Evolutionary conservation across 768 basidiomycete species (phyloP), one percentile per base, ranked within the genome.

Genomic region (Filobasidium floriforme): DNA sequence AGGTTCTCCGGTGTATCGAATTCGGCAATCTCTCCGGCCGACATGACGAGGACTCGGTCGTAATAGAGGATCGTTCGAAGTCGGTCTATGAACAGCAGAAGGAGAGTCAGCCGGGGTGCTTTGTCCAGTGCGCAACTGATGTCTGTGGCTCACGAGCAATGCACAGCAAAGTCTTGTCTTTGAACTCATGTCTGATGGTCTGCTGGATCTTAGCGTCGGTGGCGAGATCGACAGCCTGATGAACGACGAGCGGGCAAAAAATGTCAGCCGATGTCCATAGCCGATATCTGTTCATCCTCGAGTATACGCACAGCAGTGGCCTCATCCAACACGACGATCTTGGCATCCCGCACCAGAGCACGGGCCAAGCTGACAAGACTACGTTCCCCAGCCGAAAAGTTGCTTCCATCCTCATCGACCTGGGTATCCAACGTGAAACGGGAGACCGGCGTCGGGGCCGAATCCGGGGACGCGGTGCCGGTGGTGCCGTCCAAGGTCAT

Each of bases 181-280:
- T 80, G 81, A 94, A 97, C 80, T 94, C 89, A 59, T 82, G 81
- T 0, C 89, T 83, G 68, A 97, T 94, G 6, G 92, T 94, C 69
- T 88, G 84, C 75, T 96, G 92, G 67, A 98, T 92, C 76, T 89
- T 89, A 66, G 86, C 81, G 80, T 96, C 92, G 0, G 90, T 93
- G 78, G 89, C 90, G 72, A 91, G 88, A 73, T 81, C 78, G 60
- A 79, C 77, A 15, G 70, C 70, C 24, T 40, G 46, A 41, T 10
- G 9, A 37, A 9, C 9, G 32, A 37, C 9, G 7, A 84, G 66
- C 24, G 32, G 61, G 11, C 19, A 66, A 57, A 54, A 54, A 19
- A 10, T 54, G 44, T 41, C 32, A 57, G 49, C n/a, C 46, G 11
- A 32, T 22, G 41, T 49, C 41, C 11, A 22, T 14, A 54, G 24